phyloP scores from a whole-genome alignment of 495 filamentous ascomycete genomes.

The Pyronema domesticum region DNA sequence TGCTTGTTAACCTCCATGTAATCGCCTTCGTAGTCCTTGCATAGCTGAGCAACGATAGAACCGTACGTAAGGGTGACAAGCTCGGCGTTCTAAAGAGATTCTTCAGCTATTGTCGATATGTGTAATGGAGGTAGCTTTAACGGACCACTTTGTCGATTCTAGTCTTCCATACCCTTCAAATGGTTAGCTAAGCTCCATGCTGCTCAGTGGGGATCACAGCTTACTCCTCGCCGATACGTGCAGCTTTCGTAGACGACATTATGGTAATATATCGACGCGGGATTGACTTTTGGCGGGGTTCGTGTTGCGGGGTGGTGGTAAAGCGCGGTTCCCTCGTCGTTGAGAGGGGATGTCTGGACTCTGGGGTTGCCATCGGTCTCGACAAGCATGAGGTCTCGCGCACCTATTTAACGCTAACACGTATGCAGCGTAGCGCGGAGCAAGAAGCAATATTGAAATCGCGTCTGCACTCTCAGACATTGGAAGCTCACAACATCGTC shows the following conservation, averaged over 20 bases:
- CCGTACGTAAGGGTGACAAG: slow-evolving; percentile 94
- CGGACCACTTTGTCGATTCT: slow-evolving; percentile 43
- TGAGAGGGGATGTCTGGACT: too few species aligned
- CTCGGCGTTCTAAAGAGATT: slow-evolving; percentile 50
- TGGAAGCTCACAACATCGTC: too few species aligned
- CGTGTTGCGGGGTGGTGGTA: too few species aligned
- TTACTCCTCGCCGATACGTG: slow-evolving; percentile 93
- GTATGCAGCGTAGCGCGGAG: too few species aligned
- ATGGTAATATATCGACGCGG: neutral
- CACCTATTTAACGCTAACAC: too few species aligned
- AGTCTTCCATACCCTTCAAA: slow-evolving; percentile 76
- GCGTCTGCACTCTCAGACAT: too few species aligned
- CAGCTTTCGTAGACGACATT: slow-evolving; percentile 78
- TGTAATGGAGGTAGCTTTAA: slow-evolving; percentile 2
- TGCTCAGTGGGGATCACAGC: slow-evolving; percentile 26
- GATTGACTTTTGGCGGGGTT: neutral
- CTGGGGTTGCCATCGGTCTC: too few species aligned
- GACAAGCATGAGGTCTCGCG: too few species aligned
- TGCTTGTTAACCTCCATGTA: slow-evolving; percentile 93
- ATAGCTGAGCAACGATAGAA: slow-evolving; percentile 89
- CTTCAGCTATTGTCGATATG: neutral
- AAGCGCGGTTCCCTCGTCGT: too few species aligned
- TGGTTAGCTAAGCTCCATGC: slow-evolving; percentile 21
- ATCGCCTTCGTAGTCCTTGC: slow-evolving; percentile 83
- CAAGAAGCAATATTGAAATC: too few species aligned